Evolutionary conservation across 208 protist genomes (phyloP), one percentile per base, ranked within the genome.

Genomic region (Trypanosoma vivax): DNA sequence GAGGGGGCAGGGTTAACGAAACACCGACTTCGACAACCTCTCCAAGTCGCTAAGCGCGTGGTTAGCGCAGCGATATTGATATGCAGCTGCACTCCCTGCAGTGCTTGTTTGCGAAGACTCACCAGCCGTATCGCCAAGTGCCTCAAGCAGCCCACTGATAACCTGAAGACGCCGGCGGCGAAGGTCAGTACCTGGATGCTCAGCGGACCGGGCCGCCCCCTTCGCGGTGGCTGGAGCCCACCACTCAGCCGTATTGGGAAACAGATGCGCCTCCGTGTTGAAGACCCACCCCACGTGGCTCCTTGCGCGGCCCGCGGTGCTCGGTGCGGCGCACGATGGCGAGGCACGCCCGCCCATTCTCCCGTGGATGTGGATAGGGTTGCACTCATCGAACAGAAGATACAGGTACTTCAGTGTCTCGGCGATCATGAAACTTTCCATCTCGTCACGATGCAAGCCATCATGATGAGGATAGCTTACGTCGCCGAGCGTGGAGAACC

Each of bases 361-460:
- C 18, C 58, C 57, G 23, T 50, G 43, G 13, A 65, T 14, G 47
- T 81, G 67, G 7, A 74, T 18, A 14, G 43, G 34, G 30, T 65
- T 73, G 43, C 57, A 63, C 57, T 83, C 75, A 41, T 80, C 69
- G 58, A 97, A 98, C 11, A 97, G 55, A n/a, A 98, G 64, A 50
- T 88, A 97, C 16, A 98, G 70, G 61, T 98, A 98, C 61, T 98
- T 98, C 29, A 97, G 64, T n/a, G 96, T 98, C 64, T 98, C 96
- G 0, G 82, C 65, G 13, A 97, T 43, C 27, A 97, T 82, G 64
- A 97, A 98, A 42, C 73, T 90, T 42, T 98, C 91, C 92, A 97
- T 97, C 16, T 51, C 25, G 60, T 97, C 88, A 2, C 16, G 28
- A 38, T 69, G 48, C 13, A 23, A 18, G 27, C 28, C 23, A 42